Evolutionary conservation across 2,329 filamentous ascomycete species (phyloP), one percentile per base, ranked within the genome.

Genomic region (Alternaria metachromatica): DNA sequence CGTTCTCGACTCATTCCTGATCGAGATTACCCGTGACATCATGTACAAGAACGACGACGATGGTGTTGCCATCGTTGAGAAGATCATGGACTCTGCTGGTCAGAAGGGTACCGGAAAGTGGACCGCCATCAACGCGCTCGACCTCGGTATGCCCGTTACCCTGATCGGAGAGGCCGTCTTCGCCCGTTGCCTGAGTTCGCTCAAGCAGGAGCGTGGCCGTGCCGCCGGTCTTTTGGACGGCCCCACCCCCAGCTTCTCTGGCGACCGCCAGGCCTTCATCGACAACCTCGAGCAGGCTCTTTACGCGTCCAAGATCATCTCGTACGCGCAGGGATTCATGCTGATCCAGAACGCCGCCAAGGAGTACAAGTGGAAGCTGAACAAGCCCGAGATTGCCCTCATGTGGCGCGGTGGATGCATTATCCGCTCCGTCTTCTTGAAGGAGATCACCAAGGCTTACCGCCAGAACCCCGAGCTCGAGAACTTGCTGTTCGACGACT

Each of bases 361-460:
- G 84, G 93, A 98, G 83, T 99, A 96, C 87, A 84, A 85, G 76
- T 99, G 96, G 96, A 97, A 97, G 89, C 91, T 99, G 76, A 97
- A 99, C 92, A 98, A 98, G 92, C 96, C 96, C 72, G 97, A 96
- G 77, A 99, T 99, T 80, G 96, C 96, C 76, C 92, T 99, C 81
- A 99, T 99, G 96, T 99, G 96, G 96, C 93, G 96, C 82, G 96
- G 96, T 86, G 96, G 96, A 76, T 99, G 96, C 89, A 99, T 99
- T 78, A 99, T 99, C 86, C 95, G 96, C 83, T 98, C 96, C 72
- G 96, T 99, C 80, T 99, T 99, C 93, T 87, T 99, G 73, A 98
- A 98, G 90, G 95, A 99, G 83, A 99, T 99, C 85, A 99, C 96
- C 76, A 91, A 91, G 72, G 96, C 96, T 66, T 78, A 97, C 90